Evolutionary conservation across 257 asterid species (phyloP).

Genomic region (Paulownia fortunei): DNA sequence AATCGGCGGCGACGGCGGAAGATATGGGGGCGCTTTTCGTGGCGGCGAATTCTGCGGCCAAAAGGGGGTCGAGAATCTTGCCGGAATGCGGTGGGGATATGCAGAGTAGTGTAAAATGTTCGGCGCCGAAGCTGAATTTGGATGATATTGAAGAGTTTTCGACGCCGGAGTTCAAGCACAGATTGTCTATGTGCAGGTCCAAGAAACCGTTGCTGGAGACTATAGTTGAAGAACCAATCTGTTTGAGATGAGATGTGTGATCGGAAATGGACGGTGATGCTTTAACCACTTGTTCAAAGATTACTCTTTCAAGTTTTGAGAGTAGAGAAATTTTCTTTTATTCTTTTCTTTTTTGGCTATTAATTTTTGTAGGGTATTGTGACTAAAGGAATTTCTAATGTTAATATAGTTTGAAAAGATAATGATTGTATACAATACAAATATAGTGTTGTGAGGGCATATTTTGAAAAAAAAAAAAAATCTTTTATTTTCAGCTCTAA

Average conservation of each 20-base stretch:
- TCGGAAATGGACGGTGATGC: background rate
- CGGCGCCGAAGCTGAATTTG: conserved; percentile 58
- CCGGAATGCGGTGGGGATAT: conserved; percentile 50
- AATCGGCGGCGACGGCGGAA: conserved; percentile 47
- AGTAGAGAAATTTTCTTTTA: background rate
- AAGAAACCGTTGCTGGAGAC: conserved; percentile 92
- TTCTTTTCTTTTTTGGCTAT: background rate
- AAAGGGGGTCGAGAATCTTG: conserved; percentile 46
- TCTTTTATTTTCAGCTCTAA: background rate
- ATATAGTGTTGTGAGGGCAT: background rate
- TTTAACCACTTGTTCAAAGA: background rate
- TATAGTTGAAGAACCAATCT: conserved; percentile 66
- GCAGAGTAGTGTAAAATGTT: conserved; percentile 23
- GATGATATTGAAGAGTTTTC: conserved; percentile 65
- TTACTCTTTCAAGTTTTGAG: conserved; percentile 8
- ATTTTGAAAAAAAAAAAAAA: no score
- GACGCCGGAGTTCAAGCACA: conserved; percentile 58
- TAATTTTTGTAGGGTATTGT: background rate
- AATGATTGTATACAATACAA: background rate
- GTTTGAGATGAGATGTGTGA: conserved; percentile 32
- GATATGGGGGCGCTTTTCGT: conserved; percentile 50
- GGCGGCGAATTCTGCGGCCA: conserved; percentile 48
- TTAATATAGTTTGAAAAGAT: background rate
- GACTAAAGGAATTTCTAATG: background rate
- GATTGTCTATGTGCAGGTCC: conserved; percentile 71